These are phyloP conservation scores for Cercophora samala DNA, from an alignment of 495 filamentous ascomycete genomes.

Conservation along the genomic window DNA sequence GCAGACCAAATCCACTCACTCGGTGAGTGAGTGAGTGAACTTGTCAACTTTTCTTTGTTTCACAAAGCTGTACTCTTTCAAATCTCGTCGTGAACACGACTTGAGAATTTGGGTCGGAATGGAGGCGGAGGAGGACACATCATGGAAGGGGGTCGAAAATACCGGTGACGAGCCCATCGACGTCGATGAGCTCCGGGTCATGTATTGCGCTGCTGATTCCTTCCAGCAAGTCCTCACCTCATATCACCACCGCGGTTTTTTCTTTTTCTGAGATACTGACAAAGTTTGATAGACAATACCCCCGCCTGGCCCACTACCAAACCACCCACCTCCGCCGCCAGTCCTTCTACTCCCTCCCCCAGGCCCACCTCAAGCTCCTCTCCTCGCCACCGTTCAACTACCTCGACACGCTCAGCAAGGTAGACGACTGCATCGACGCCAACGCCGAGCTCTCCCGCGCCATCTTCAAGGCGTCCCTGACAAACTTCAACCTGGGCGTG, in stretches of 20 bases:
- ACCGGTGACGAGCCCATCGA: conserved; percentile 51
- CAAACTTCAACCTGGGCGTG: conserved; percentile 56
- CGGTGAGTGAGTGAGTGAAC: neutral
- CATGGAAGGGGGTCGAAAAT: conserved; percentile 59
- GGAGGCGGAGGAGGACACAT: conserved; percentile 26
- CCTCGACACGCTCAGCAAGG: conserved; percentile 65
- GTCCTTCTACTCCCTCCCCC: conserved; percentile 86
- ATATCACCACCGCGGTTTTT: neutral
- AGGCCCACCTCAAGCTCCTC: conserved; percentile 75
- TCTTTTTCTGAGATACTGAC: neutral
- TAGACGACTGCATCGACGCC: conserved; percentile 84
- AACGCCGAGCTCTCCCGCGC: conserved; percentile 80
- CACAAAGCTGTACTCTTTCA: no score
- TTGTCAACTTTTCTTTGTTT: neutral
- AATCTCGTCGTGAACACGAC: neutral
- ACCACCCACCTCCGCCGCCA: conserved; percentile 84
- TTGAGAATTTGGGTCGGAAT: neutral
- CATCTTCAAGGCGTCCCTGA: conserved; percentile 65
- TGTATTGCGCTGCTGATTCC: conserved; percentile 76
- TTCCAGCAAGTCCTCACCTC: conserved; percentile 63
- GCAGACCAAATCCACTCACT: neutral
- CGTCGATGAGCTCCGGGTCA: conserved; percentile 68
- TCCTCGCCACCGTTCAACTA: conserved; percentile 77
- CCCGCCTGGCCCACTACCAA: conserved; percentile 75
- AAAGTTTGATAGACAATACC: conserved; percentile 64